phyloP scores from a whole-genome alignment of 2,329 filamentous ascomycete genomes.

The Cladosporium cucumerinum region DNA sequence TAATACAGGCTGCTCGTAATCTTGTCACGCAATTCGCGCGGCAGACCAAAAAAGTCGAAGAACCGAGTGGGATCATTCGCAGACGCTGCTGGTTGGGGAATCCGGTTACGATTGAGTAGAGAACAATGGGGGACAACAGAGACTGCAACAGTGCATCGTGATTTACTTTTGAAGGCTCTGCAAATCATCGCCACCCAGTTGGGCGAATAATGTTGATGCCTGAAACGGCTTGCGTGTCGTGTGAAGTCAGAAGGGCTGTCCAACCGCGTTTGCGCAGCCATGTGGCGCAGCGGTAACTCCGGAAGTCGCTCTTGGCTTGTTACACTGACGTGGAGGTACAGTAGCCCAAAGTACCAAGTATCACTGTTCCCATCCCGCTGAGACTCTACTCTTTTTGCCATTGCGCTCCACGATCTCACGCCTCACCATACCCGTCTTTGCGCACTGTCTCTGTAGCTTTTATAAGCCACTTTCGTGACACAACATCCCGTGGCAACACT shows the following conservation, averaged over 20 bases:
- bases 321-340: slow-evolving; percentile 12
- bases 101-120: no score
- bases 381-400: slow-evolving; percentile 8
- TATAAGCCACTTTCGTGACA: background rate
- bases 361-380: background rate
- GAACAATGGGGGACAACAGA: background rate
- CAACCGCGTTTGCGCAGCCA: background rate
- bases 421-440: background rate
- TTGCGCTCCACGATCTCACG: slow-evolving; percentile 5
- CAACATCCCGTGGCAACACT: background rate
- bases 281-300: slow-evolving; percentile 6
- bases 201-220: slow-evolving; percentile 8
- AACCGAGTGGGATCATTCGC: background rate
- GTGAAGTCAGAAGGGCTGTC: background rate
- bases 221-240: slow-evolving; percentile 14
- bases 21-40: slow-evolving; percentile 19
- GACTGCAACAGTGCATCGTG: background rate
- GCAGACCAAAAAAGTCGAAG: slow-evolving; percentile 16
- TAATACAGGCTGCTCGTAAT: slow-evolving; percentile 12
- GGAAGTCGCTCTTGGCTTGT: slow-evolving; percentile 4
- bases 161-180: background rate
- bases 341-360: background rate
- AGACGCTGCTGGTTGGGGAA: no score
- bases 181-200: background rate
- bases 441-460: background rate